Evolutionary conservation across 23 red algal genomes (phyloP), one percentile per base, ranked within the genome.

Genomic region (Chondrus crispus): DNA sequence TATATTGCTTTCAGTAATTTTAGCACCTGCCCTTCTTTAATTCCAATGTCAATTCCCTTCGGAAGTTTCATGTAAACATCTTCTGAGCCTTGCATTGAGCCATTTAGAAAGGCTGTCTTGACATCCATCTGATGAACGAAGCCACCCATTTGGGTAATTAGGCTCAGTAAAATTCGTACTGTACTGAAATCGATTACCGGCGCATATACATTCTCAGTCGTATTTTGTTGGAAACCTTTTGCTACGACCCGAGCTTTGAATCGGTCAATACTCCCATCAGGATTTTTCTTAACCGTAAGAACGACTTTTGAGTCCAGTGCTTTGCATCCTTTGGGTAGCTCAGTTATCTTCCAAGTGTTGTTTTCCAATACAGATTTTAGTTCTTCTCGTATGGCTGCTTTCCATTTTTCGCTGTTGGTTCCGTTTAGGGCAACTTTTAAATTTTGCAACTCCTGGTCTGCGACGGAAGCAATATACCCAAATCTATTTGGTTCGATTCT

Each of bases 271-370:
- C 20, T 37, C 39, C 71, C 71, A 76, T 76, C 43, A 45, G 4
- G 4, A 5, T 76, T 47, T 22, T 39, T 4, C 43, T 76, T 76
- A 38, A 7, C 58, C 35, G 26, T 64, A 32, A 64, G 58, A 4
- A 64, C 35, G 35, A 64, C 24, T 32, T 64, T 64, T n/a, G 24
- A 64, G 24, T n/a, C 24, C 35, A 64, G 35, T 30, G 35, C 58
- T 19, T 64, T 64, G 14, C 26, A n/a, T 33, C 51, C 84, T 20
- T 51, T 36, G 7, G 20, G 7, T 32, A 40, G 5, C 22, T 38
- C 5, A 37, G 75, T 68, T 2, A 70, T 4, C 24, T 62, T 36
- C 84, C 84, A 88, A 22, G 84, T 88, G 30, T 76, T 13, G 30
- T 88, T 22, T 20, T n/a, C 50, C 38, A 22, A 20, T 28, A 88